phyloP scores from a whole-genome alignment of 371 early-diverging fungal species.

The Lichtheimia ornata region DNA sequence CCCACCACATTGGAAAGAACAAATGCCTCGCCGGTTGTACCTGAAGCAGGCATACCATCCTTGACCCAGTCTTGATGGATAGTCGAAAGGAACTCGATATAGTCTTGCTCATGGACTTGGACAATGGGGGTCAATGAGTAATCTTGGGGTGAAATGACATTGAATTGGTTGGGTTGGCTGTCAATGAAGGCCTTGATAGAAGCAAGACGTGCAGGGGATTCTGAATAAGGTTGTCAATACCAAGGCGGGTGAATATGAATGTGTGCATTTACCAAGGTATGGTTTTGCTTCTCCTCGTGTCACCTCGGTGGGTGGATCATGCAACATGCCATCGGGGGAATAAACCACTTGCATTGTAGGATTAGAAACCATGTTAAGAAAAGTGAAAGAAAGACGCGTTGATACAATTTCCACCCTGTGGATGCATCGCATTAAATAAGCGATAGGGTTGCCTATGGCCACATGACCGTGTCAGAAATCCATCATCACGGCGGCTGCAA shows the following conservation, averaged over 20 bases:
- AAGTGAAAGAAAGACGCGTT: neutral
- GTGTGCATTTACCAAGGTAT: constrained; percentile 33
- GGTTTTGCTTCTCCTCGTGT: constrained; percentile 30
- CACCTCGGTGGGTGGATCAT: constrained; percentile 42
- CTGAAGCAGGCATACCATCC: constrained; percentile 59
- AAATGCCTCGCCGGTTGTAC: constrained; percentile 62
- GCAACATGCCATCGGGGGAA: constrained; percentile 36
- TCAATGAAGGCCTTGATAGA: constrained; percentile 35
- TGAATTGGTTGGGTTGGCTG: constrained; percentile 24
- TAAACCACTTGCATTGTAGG: constrained; percentile 47
- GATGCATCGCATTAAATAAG: too few relatives aligned
- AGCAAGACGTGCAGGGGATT: constrained; percentile 42
- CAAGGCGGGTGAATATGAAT: too few relatives aligned
- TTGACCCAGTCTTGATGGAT: constrained; percentile 63
- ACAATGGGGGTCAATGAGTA: constrained; percentile 60
- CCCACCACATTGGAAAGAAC: constrained; percentile 37
- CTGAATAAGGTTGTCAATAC: constrained; percentile 14
- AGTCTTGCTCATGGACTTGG: constrained; percentile 59
- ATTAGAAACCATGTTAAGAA: neutral
- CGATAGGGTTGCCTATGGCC: too few relatives aligned
- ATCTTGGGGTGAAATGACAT: constrained; percentile 42
- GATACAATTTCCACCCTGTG: neutral
- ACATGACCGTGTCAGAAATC: too few relatives aligned
- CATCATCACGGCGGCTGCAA: too few relatives aligned
- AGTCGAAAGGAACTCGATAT: constrained; percentile 55